Conservation (phyloP, 148 eudicot species). For the Camellia granthamiana region DNA sequence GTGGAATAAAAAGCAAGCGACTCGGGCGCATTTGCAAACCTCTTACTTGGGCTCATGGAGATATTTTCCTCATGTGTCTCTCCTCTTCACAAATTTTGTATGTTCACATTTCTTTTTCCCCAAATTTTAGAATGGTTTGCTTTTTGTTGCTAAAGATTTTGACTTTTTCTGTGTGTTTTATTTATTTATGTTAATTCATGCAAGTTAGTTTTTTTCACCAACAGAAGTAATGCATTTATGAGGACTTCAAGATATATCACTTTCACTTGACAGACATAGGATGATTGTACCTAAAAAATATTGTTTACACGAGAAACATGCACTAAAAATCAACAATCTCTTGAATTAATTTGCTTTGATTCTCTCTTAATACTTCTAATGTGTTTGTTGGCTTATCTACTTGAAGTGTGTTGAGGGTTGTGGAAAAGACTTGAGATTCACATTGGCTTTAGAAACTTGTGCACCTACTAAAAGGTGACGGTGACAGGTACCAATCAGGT, state of each 20-base stretch:
- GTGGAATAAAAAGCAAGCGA: slow-evolving; percentile 93
- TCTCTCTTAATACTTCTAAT: background rate
- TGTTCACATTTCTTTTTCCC: slow-evolving; percentile 24
- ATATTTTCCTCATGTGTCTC: slow-evolving; percentile 96
- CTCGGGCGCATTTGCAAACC: slow-evolving; percentile 89
- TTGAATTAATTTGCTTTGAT: background rate
- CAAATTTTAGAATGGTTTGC: background rate
- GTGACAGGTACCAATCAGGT: too few relatives aligned
- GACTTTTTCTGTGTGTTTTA: background rate
- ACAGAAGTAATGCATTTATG: background rate
- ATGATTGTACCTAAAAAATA: too few relatives aligned
- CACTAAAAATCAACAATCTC: background rate
- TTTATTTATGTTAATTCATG: background rate
- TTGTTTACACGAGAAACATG: background rate
- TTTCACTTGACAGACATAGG: too few relatives aligned
- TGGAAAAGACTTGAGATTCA: background rate
- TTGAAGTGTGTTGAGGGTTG: background rate
- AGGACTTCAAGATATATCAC: too few relatives aligned
- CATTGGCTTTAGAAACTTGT: background rate
- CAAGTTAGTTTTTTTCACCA: background rate
- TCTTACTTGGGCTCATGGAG: slow-evolving; percentile 94
- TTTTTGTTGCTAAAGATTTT: background rate
- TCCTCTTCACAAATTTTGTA: slow-evolving; percentile 95
- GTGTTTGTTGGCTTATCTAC: background rate
- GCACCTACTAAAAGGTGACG: background rate